Base-by-base conservation (phyloP, 768 basidiomycete species). In the Rhizopogon salebrosus region DNA sequence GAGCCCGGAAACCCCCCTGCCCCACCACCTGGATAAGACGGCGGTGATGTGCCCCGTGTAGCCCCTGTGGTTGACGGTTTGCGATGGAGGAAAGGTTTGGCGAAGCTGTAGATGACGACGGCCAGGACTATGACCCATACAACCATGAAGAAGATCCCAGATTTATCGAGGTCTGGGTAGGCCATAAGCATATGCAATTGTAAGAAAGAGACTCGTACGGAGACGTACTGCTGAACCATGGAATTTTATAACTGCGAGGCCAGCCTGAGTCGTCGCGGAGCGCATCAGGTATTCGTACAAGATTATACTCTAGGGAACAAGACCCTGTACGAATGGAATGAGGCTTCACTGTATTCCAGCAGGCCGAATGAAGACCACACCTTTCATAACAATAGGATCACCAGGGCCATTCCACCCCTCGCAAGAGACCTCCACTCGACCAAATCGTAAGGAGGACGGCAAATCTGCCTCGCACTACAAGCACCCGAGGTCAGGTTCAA, bases 331-430 rank as follows among this genome's bases (percentile, higher is more conserved):
- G 41, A 39, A 35, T 42, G 27, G 35, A 41, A 34, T 39, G 35
- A 31, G 42, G 48, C 16, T 54, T 29, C 26, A 23, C 48, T 16
- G 41, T 29, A n/a, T n/a, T 20, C 20, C 16, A 39, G 16, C 22
- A 18, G 36, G 6, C 14, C 11, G 22, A 37, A 29, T 22, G 24
- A 49, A 37, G 26, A 48, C 57, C 57, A 70, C 31, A 87, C 94
- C 93, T 75, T 92, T 90, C 56, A 95, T 68, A 13, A 98, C 89
- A 66, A 85, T 82, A 1, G 82, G 76, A 70, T 98, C 95, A 0
- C 90, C 92, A 4, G 91, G 80, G 29, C 76, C 72, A 36, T 79
- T 82, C 87, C 89, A 98, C 22, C 95, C 95, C 73, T 98, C 95
- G 61, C 95, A 98, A 16, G 83, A 85, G 1, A 98, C 83, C 58